These are phyloP conservation scores for Conticribra weissflogii DNA, from an alignment of 108 stramenopile species.

Conservation along the genomic window DNA sequence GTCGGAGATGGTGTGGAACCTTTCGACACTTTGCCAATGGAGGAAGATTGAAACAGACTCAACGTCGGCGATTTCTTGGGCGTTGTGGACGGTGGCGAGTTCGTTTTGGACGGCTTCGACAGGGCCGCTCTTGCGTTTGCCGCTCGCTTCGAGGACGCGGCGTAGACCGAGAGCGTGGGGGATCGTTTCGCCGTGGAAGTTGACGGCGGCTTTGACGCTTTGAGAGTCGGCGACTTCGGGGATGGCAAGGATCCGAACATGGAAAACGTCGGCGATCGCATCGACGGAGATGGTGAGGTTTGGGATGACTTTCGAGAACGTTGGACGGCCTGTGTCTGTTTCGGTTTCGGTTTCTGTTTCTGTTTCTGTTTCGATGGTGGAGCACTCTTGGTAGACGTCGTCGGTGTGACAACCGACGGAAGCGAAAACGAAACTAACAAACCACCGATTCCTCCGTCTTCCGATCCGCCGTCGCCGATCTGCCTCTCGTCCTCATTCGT, in stretches of 20 bases:
- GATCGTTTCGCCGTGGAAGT: not conserved
- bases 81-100: not conserved
- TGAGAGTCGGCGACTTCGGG: not conserved
- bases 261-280: slow-evolving; percentile 6
- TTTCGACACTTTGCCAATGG: not conserved
- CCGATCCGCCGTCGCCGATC: too few relatives aligned
- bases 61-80: not conserved
- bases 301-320: too few relatives aligned
- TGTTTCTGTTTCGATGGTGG: too few relatives aligned
- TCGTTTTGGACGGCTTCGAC: not conserved
- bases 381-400: too few relatives aligned
- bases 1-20: not conserved
- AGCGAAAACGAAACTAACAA: too few relatives aligned
- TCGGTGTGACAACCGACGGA: too few relatives aligned
- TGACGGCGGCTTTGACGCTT: not conserved
- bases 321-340: too few relatives aligned
- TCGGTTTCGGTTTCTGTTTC: too few relatives aligned
- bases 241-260: not conserved
- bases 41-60: not conserved
- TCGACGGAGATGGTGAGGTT: not conserved
- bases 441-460: too few relatives aligned
- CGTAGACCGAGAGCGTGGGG: not conserved
- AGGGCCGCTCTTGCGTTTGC: not conserved
- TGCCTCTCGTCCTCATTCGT: not conserved
- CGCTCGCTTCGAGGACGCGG: not conserved